These are phyloP conservation scores for Rhynchosporium agropyri DNA, from an alignment of 2,329 filamentous ascomycete species.

Conservation along the genomic window DNA sequence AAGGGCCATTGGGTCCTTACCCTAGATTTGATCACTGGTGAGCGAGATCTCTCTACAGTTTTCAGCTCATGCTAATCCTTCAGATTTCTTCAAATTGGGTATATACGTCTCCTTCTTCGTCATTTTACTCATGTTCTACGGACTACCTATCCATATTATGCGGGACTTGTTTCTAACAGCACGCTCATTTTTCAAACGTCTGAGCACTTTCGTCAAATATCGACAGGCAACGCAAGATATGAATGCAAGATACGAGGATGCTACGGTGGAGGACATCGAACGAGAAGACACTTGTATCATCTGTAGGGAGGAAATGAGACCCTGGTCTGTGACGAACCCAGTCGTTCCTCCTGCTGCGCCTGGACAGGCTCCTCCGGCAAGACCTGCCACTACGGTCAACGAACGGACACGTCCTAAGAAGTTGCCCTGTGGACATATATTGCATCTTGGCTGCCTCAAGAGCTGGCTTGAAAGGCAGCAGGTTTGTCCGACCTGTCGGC, in stretches of 20 bases:
- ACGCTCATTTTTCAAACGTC: constrained; percentile 84
- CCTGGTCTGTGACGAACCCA: constrained; percentile 62
- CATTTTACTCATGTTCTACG: constrained; percentile 91
- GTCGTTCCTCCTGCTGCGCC: constrained; percentile 45
- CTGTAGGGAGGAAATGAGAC: constrained; percentile 92
- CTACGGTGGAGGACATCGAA: constrained; percentile 80
- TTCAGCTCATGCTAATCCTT: constrained; percentile 20
- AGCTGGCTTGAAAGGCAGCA: constrained; percentile 98
- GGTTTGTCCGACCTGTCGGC: constrained; percentile 91
- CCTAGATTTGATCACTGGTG: constrained; percentile 81
- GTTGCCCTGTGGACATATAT: constrained; percentile 90
- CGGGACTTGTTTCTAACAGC: constrained; percentile 93
- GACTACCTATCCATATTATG: constrained; percentile 94
- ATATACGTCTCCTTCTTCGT: constrained; percentile 93
- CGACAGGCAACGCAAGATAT: constrained; percentile 91
- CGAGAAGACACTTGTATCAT: constrained; percentile 96
- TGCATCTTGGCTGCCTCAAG: constrained; percentile 92
- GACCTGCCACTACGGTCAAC: constrained; percentile 55
- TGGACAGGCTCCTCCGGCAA: constrained; percentile 42
- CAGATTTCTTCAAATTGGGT: constrained; percentile 86
- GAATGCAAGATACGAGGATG: constrained; percentile 88
- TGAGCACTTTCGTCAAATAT: constrained; percentile 88
- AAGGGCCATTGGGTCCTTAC: constrained; percentile 93
- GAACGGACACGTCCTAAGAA: constrained; percentile 92
- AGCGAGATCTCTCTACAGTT: constrained; percentile 37